Conservation (phyloP, 192 early-diverging fungal species). For the Linnemannia hyalina region DNA sequence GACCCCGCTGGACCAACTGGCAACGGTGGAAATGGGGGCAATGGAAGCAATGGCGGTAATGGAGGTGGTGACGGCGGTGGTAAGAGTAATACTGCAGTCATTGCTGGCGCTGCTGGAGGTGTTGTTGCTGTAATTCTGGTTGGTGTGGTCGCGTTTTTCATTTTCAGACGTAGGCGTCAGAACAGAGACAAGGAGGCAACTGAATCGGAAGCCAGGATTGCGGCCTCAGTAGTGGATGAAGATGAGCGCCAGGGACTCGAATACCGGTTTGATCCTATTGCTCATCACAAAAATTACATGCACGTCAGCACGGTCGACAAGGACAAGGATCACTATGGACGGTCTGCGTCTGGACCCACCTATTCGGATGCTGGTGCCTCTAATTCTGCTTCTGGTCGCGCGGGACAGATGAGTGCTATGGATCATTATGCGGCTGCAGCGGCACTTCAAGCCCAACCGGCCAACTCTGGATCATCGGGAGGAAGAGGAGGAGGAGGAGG, state of each 20-base stretch:
- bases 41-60: too few species aligned
- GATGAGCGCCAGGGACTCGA: background rate
- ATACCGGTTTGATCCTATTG: background rate
- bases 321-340: background rate
- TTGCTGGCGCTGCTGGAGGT: slow-evolving; percentile 26
- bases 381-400: too few species aligned
- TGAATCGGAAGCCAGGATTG: background rate
- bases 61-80: background rate
- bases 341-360: background rate
- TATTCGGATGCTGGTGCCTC: background rate
- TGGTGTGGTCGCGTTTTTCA: slow-evolving; percentile 3
- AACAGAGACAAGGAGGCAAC: background rate
- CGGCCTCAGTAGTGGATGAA: background rate
- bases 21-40: background rate
- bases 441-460: background rate
- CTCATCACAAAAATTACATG: background rate
- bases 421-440: background rate
- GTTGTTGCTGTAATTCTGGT: background rate
- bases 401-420: background rate
- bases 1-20: background rate
- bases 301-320: background rate
- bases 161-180: background rate
- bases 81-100: slow-evolving; percentile 1
- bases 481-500: too few species aligned
- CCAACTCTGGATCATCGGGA: background rate